Evolutionary conservation across 2,329 filamentous ascomycete species (phyloP).

Genomic region (Neoscytalidium dimidiatum): DNA sequence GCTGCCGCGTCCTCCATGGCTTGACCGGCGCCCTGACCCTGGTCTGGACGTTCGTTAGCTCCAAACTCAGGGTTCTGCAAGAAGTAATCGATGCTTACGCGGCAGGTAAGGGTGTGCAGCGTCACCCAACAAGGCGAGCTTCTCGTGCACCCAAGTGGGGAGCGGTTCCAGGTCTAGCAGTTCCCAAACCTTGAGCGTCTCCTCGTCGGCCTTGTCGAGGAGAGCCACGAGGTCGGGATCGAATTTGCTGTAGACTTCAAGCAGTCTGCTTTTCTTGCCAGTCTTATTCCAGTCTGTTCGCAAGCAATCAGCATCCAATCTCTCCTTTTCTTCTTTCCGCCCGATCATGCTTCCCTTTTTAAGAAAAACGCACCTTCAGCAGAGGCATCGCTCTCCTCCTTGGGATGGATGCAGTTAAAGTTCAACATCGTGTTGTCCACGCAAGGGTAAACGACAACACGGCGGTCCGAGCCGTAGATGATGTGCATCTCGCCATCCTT

Average conservation of each 20-base stretch:
- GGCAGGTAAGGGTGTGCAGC: slow-evolving; percentile 70
- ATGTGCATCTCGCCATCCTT: slow-evolving; percentile 46
- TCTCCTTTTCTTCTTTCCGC: neutral
- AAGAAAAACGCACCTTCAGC: neutral
- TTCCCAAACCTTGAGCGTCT: slow-evolving; percentile 41
- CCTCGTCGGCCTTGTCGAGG: slow-evolving; percentile 40
- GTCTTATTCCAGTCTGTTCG: slow-evolving; percentile 37
- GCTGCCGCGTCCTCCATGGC: slow-evolving; percentile 69
- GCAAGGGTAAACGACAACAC: slow-evolving; percentile 52
- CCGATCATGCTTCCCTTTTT: neutral
- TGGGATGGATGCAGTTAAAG: slow-evolving; percentile 47
- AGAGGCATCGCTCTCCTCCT: slow-evolving; percentile 21
- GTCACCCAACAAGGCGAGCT: slow-evolving; percentile 63
- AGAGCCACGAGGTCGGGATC: slow-evolving; percentile 38
- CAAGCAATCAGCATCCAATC: neutral
- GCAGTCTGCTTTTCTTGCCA: slow-evolving; percentile 39
- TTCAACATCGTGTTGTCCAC: slow-evolving; percentile 50
- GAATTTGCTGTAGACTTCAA: slow-evolving; percentile 43
- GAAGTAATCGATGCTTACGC: slow-evolving; percentile 41
- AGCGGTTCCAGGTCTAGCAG: slow-evolving; percentile 58
- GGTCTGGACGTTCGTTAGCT: slow-evolving; percentile 37
- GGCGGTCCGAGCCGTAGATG: slow-evolving; percentile 45
- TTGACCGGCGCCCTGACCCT: slow-evolving; percentile 63
- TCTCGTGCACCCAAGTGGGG: slow-evolving; percentile 56
- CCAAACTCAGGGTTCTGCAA: slow-evolving; percentile 26